Evolutionary conservation across 768 basidiomycete genomes (phyloP).

Genomic region (Boletus edulis): DNA sequence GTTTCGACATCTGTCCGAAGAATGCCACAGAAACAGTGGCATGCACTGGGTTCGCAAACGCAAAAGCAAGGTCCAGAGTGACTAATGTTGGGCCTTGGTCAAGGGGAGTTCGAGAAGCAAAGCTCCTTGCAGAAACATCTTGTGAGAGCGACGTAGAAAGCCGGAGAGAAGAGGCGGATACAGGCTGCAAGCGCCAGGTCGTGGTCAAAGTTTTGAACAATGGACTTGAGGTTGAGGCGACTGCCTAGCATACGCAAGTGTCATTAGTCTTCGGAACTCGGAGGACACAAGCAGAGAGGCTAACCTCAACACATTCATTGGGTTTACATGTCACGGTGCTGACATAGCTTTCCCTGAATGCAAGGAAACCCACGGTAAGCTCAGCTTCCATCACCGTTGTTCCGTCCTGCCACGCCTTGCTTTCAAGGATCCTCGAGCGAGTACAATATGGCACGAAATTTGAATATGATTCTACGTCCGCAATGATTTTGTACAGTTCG

Average conservation of each 20-base stretch:
- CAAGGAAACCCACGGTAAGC: conserved; percentile 83
- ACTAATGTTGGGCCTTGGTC: conserved; percentile 66
- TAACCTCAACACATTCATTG: conserved; percentile 70
- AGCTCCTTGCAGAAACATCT: not conserved
- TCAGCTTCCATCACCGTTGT: conserved; percentile 72
- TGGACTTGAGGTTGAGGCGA: conserved; percentile 66
- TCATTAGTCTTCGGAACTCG: conserved; percentile 5
- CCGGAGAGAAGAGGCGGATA: conserved; percentile 42
- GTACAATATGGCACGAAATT: conserved; percentile 89
- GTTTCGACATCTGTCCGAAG: conserved; percentile 80
- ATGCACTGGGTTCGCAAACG: conserved; percentile 85
- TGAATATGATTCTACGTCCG: conserved; percentile 84
- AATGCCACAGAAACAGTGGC: conserved; percentile 80
- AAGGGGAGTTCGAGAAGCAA: not conserved
- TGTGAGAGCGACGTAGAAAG: conserved; percentile 21
- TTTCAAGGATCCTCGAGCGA: conserved; percentile 58
- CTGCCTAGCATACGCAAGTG: conserved; percentile 47
- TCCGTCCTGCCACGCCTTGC: conserved; percentile 27
- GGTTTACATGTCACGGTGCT: conserved; percentile 82
- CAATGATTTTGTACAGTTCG: conserved; percentile 83
- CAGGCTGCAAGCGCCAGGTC: conserved; percentile 71
- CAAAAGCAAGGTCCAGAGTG: conserved; percentile 79
- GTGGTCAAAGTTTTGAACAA: conserved; percentile 73
- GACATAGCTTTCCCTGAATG: conserved; percentile 83
- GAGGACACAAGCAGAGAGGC: conserved; percentile 1